Evolutionary conservation across 1,139 yeast genomes (phyloP).

Genomic region (Blastobotrys niveus): DNA sequence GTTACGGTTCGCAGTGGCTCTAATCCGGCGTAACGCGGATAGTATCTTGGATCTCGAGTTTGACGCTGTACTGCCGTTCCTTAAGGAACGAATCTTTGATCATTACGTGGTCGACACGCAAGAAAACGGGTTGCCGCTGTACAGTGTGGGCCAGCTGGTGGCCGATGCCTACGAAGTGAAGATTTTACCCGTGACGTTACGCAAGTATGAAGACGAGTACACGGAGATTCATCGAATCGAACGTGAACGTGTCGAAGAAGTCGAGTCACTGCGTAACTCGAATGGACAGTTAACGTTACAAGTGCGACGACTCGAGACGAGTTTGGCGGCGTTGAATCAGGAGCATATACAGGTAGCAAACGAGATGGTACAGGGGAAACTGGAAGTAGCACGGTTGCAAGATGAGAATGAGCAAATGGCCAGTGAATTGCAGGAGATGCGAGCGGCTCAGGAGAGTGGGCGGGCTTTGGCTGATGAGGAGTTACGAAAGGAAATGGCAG

Average conservation of each 20-base stretch:
- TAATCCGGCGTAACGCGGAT: constrained; percentile 62
- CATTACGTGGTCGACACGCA: constrained; percentile 44
- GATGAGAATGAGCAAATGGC: constrained; percentile 58
- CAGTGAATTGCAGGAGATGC: constrained; percentile 49
- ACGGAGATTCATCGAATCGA: constrained; percentile 67
- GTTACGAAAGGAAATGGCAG: constrained; percentile 40
- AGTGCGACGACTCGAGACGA: constrained; percentile 67
- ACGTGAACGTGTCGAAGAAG: constrained; percentile 60
- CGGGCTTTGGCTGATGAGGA: constrained; percentile 19
- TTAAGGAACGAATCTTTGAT: constrained; percentile 75
- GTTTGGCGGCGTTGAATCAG: constrained; percentile 60
- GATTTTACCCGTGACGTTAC: constrained; percentile 63
- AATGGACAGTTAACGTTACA: constrained; percentile 72
- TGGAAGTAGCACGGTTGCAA: constrained; percentile 57
- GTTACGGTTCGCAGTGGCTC: constrained; percentile 70
- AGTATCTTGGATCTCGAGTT: constrained; percentile 57
- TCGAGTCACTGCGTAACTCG: constrained; percentile 54
- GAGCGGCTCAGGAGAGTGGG: constrained; percentile 27
- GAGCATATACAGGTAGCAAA: constrained; percentile 78
- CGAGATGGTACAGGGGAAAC: constrained; percentile 60
- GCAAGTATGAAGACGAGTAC: constrained; percentile 67
- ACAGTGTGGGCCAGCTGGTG: constrained; percentile 70
- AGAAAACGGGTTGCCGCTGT: constrained; percentile 31
- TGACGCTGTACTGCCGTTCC: constrained; percentile 66
- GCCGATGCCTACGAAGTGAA: constrained; percentile 68